These are phyloP conservation scores for Pythium dissimile DNA, from an alignment of 352 stramenopile genomes.

Conservation along the genomic window DNA sequence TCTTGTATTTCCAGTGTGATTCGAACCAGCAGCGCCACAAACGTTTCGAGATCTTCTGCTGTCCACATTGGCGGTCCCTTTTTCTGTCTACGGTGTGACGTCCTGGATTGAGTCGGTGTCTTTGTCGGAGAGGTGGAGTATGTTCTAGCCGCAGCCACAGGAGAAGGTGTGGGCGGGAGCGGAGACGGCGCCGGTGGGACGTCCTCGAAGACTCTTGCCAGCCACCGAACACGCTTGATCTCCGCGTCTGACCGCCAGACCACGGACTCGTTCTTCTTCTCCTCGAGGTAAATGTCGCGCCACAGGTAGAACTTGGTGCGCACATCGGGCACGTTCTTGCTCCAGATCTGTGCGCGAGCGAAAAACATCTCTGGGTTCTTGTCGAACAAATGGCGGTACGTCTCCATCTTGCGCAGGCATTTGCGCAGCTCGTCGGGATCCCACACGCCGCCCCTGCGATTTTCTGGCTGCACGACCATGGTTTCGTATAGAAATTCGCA, in stretches of 20 bases:
- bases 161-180: constrained; percentile 9
- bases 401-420: constrained; percentile 55
- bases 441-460: constrained; percentile 54
- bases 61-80: constrained; percentile 61
- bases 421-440: constrained; percentile 61
- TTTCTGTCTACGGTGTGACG: background rate
- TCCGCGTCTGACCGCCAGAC: constrained; percentile 16
- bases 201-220: constrained; percentile 48
- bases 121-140: background rate
- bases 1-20: constrained; percentile 62
- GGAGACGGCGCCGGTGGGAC: constrained; percentile 31
- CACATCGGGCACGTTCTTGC: constrained; percentile 42
- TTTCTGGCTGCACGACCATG: constrained; percentile 51
- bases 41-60: constrained; percentile 40
- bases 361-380: constrained; percentile 54
- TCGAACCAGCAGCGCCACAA: constrained; percentile 53
- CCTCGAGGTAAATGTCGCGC: constrained; percentile 56
- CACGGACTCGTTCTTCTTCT: constrained; percentile 34
- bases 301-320: constrained; percentile 73
- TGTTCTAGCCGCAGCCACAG: background rate
- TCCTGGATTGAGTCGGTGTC: background rate
- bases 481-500: constrained; percentile 76
- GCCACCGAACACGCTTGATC: constrained; percentile 27
- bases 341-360: constrained; percentile 59
- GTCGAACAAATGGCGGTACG: constrained; percentile 46